Evolutionary conservation across 2,329 filamentous ascomycete genomes (phyloP).

Genomic region (Stachybotrys echinatus): DNA sequence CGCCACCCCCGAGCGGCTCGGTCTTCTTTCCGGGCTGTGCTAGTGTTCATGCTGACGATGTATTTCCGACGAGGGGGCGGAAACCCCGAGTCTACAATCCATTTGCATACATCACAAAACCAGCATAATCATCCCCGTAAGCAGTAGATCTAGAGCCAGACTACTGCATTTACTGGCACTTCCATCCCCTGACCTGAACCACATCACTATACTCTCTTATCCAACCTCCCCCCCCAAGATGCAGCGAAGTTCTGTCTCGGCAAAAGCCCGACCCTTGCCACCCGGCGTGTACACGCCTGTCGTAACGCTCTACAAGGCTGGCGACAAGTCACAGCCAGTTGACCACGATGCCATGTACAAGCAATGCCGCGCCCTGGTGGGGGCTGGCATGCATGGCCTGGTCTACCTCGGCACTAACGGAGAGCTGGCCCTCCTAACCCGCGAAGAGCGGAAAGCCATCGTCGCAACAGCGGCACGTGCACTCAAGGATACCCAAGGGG

Average conservation of each 20-base stretch:
- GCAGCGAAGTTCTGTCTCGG: conserved; percentile 21
- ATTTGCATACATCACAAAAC: too few species aligned
- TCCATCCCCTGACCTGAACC: too few species aligned
- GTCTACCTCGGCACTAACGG: conserved; percentile 43
- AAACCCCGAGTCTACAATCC: too few species aligned
- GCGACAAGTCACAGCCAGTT: conserved; percentile 30
- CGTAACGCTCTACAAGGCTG: conserved; percentile 38
- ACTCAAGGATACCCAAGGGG: conserved; percentile 23
- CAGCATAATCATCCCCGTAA: too few species aligned
- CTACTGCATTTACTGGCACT: too few species aligned
- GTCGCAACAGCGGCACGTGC: conserved; percentile 31
- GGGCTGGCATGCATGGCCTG: conserved; percentile 37
- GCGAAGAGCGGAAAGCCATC: conserved; percentile 34
- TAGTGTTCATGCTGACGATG: too few species aligned
- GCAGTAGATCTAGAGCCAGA: too few species aligned
- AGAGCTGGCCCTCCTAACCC: conserved; percentile 35
- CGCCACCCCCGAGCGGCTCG: too few species aligned
- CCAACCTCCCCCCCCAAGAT: conserved; percentile 15
- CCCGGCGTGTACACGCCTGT: conserved; percentile 41
- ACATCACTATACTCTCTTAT: background rate
- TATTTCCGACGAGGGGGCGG: too few species aligned
- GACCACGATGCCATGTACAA: conserved; percentile 39
- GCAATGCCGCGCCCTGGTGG: conserved; percentile 34
- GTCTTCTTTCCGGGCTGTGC: too few species aligned
- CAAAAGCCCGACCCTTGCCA: conserved; percentile 32